phyloP scores from a whole-genome alignment of 2,329 filamentous ascomycete genomes.

The Ceratocystis papillata region DNA sequence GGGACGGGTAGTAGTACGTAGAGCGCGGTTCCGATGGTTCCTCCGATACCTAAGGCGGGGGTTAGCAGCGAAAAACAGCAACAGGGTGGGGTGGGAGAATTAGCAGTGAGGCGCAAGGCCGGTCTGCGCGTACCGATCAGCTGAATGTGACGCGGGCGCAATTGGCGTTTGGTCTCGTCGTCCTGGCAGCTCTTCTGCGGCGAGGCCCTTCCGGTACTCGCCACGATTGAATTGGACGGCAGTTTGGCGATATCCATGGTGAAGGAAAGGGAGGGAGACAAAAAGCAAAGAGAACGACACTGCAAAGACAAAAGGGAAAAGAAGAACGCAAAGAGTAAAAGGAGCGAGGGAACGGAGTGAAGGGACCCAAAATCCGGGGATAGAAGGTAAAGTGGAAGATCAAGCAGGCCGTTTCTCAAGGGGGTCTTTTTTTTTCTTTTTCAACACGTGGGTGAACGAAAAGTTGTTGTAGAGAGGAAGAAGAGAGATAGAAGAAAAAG shows the following conservation, averaged over 20 bases:
- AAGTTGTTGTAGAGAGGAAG: background rate
- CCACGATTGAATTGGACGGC: background rate
- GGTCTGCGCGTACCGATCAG: conserved; percentile 33
- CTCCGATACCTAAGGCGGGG: conserved; percentile 43
- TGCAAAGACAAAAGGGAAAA: background rate
- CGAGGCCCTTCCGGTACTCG: background rate
- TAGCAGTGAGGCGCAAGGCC: background rate
- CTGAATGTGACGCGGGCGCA: conserved; percentile 49
- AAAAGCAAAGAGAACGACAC: background rate
- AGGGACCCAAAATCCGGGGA: background rate
- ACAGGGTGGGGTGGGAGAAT: background rate
- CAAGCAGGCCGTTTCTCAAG: background rate
- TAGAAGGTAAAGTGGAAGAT: background rate
- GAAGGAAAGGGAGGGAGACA: background rate
- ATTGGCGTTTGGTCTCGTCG: conserved; percentile 38
- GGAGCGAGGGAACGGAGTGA: background rate
- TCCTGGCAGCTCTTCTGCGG: background rate
- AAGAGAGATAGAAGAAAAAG: background rate
- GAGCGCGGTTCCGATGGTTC: conserved; percentile 52
- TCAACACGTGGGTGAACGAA: background rate
- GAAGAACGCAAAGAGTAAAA: background rate
- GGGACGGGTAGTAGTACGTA: conserved; percentile 35
- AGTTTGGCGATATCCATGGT: conserved; percentile 6
- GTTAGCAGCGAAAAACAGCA: background rate
- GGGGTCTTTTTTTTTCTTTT: background rate